These are phyloP conservation scores for Fagus sylvatica DNA, from an alignment of 306 rosid species.

Conservation along the genomic window DNA sequence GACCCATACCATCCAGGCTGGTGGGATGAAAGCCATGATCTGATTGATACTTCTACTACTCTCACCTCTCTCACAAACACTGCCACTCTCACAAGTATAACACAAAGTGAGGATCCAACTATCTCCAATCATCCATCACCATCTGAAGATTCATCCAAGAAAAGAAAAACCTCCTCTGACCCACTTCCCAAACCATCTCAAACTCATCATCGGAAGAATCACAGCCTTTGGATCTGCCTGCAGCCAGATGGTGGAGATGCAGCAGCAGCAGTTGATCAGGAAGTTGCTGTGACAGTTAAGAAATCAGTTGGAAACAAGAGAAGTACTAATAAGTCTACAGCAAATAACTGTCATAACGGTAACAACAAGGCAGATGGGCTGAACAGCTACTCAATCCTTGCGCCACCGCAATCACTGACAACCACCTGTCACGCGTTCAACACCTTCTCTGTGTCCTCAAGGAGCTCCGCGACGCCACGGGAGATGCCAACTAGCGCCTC, in stretches of 20 bases:
- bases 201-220: constrained; percentile 38
- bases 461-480: constrained; percentile 72
- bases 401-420: constrained; percentile 58
- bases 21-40: constrained; percentile 66
- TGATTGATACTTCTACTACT: constrained; percentile 18
- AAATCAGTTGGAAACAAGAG: constrained; percentile 58
- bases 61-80: constrained; percentile 36
- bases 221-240: constrained; percentile 24
- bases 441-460: constrained; percentile 83
- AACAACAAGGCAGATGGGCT: constrained; percentile 92
- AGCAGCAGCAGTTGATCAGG: constrained; percentile 2
- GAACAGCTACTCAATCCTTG: constrained; percentile 91
- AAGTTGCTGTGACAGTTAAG: constrained; percentile 30
- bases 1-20: constrained; percentile 52
- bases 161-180: constrained; percentile 47
- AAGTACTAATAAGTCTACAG: constrained; percentile 45
- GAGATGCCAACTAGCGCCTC: constrained; percentile 85
- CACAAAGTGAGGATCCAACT: constrained; percentile 34
- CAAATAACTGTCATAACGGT: constrained; percentile 53
- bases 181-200: constrained; percentile 37
- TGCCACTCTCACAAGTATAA: constrained; percentile 22
- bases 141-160: constrained; percentile 51
- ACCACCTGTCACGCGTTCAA: constrained; percentile 67
- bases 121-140: constrained; percentile 27
- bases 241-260: constrained; percentile 40